Conservation (phyloP, 2,329 filamentous ascomycete species). For the Trichoderma gracile region DNA sequence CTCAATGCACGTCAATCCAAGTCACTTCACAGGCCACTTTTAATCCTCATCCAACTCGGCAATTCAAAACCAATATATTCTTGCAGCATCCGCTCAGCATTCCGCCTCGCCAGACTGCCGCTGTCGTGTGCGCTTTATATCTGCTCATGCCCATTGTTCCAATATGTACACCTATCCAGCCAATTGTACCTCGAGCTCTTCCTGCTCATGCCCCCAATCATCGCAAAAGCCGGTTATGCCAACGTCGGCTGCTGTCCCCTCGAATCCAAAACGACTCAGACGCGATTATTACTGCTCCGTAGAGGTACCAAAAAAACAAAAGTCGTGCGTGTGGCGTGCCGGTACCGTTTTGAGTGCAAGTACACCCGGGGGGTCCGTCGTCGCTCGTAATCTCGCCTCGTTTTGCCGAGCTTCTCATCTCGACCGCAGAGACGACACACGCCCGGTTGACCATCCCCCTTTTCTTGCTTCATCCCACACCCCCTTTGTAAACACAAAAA, state of each 20-base stretch:
- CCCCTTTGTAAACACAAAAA: slow-evolving; percentile 31
- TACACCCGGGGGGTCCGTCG: neutral
- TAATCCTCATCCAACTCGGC: neutral
- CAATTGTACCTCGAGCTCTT: slow-evolving; percentile 1
- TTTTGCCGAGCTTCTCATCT: neutral
- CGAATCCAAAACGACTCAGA: slow-evolving; percentile 13
- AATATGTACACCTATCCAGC: slow-evolving; percentile 25
- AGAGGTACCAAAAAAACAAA: neutral
- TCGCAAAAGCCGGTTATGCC: slow-evolving; percentile 17
- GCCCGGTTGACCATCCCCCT: neutral
- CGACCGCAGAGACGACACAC: neutral
- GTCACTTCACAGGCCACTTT: no score
- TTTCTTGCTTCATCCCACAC: slow-evolving; percentile 13
- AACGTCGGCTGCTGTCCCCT: slow-evolving; percentile 4
- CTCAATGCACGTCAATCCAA: no score
- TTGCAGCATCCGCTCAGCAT: slow-evolving; percentile 13
- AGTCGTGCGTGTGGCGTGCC: neutral
- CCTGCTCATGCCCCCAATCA: slow-evolving; percentile 6
- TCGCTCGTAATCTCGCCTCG: neutral
- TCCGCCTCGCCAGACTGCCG: neutral
- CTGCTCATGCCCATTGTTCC: slow-evolving; percentile 13
- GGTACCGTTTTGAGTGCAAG: neutral
- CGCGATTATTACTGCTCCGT: slow-evolving; percentile 4
- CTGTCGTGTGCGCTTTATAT: slow-evolving; percentile 16
- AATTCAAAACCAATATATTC: slow-evolving; percentile 21